These are phyloP conservation scores for Salix viminalis DNA, from an alignment of 345 rosid species.

Conservation along the genomic window DNA sequence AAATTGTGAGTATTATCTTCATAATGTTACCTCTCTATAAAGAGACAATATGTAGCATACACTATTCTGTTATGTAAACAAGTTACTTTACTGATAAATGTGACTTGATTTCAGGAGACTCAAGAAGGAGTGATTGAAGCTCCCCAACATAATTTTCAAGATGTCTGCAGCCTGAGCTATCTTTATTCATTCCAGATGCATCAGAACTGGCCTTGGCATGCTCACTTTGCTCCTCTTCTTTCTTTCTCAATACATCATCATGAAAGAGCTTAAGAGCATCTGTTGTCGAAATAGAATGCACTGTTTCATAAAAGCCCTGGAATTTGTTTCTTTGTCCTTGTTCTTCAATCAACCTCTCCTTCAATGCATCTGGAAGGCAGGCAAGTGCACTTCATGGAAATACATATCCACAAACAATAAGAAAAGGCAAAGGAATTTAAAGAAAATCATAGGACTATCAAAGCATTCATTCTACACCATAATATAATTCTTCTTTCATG, in stretches of 20 bases:
- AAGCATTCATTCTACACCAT: background rate
- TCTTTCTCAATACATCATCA: conserved; percentile 28
- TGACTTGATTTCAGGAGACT: conserved; percentile 42
- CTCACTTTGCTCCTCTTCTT: conserved; percentile 28
- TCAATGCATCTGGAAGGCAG: conserved; percentile 52
- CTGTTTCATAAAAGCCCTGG: conserved; percentile 40
- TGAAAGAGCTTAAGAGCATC: conserved; percentile 51
- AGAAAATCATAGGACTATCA: background rate
- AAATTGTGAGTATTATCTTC: background rate
- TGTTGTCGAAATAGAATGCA: conserved; percentile 43
- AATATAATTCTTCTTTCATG: background rate
- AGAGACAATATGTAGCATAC: background rate
- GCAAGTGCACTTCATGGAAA: conserved; percentile 46
- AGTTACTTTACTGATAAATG: conserved; percentile 14
- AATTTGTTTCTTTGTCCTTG: conserved; percentile 43
- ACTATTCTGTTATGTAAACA: background rate
- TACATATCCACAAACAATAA: background rate
- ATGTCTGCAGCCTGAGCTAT: conserved; percentile 18
- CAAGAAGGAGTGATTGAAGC: conserved; percentile 50
- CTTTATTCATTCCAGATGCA: conserved; percentile 14
- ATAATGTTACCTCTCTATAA: background rate
- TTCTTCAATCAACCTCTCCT: conserved; percentile 42
- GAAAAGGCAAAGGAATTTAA: background rate
- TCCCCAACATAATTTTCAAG: conserved; percentile 38
- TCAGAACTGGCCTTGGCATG: conserved; percentile 18